Evolutionary conservation across 1,284 basidiomycete genomes (phyloP), one percentile per base, ranked within the genome.

Genomic region (Ceratobasidium sp.): DNA sequence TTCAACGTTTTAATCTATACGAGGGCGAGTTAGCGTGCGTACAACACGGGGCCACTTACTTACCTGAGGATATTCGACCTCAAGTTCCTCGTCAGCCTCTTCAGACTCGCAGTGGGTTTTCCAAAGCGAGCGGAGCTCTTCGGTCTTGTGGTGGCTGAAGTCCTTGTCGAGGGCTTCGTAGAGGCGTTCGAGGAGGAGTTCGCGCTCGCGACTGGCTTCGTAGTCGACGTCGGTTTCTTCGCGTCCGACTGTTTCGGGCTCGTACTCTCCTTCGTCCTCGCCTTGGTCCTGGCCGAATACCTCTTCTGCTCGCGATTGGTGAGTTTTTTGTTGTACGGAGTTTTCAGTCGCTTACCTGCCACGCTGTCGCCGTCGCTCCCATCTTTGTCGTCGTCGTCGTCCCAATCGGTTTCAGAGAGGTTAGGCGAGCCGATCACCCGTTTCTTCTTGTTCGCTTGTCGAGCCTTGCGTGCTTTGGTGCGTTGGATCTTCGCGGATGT

Each of bases 51-150:
- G 18, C 46, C 46, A 12, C 46, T 49, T 49, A 49, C 46, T 49
- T 61, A 61, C 60, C 60, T 39, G 40, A 61, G 60, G 40, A 61
- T 40, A 61, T 23, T 39, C 5, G 60, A 61, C 60, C 60, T 61
- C 60, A 40, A 61, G 20, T 61, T 61, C 60, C 18, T 61, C 60
- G 33, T 15, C 12, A 61, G 60, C 60, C 60, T 61, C 60, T n/a
- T 61, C 20, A 39, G 18, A 5, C 18, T 39, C 60, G 28, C 60
- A 42, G 13, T 18, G 26, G 33, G 60, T 12, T n/a, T n/a, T 61
- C 60, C 60, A 61, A 15, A 42, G 13, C 10, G 12, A 15, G 26
- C 60, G 33, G 15, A 61, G 60, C 26, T 42, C 60, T 15, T 39
- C 13, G 3, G 60, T 61, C 15, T 12, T 10, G 60, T 61, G 26